phyloP scores from a whole-genome alignment of 2,329 filamentous ascomycete genomes.

The Alternaria sp. region DNA sequence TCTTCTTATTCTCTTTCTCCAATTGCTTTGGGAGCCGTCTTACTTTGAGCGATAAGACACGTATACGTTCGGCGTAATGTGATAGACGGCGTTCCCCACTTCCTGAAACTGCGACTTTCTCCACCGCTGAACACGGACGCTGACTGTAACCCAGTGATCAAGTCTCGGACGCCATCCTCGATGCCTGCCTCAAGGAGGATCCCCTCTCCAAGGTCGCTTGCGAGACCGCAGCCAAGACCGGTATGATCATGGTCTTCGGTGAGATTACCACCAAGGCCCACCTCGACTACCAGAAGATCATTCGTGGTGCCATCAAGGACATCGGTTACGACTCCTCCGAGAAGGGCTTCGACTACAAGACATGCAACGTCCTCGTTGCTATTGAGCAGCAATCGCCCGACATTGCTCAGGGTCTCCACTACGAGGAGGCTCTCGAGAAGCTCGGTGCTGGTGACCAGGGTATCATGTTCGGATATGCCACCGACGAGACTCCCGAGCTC shows the following conservation, averaged over 20 bases:
- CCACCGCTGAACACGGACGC: neutral
- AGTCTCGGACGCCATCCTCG: constrained; percentile 97
- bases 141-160: constrained; percentile 71
- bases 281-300: constrained; percentile 97
- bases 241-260: constrained; percentile 86
- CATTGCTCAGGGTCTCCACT: constrained; percentile 98
- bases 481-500: constrained; percentile 97
- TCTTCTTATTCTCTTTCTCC: neutral
- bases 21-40: neutral
- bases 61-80: constrained; percentile 6
- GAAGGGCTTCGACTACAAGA: constrained; percentile 99
- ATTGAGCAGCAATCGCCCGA: constrained; percentile 99
- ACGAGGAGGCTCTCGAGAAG: constrained; percentile 96
- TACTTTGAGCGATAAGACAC: constrained; percentile 9
- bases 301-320: constrained; percentile 94
- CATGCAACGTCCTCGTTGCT: constrained; percentile 96
- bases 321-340: constrained; percentile 97
- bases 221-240: constrained; percentile 99
- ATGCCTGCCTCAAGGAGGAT: constrained; percentile 94
- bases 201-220: constrained; percentile 98
- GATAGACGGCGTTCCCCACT: neutral
- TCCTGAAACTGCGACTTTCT: neutral
- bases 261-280: constrained; percentile 97
- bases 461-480: constrained; percentile 99
- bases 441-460: constrained; percentile 99